Conservation (phyloP, 2,329 filamentous ascomycete species). For the Hypoxylon sp. region DNA sequence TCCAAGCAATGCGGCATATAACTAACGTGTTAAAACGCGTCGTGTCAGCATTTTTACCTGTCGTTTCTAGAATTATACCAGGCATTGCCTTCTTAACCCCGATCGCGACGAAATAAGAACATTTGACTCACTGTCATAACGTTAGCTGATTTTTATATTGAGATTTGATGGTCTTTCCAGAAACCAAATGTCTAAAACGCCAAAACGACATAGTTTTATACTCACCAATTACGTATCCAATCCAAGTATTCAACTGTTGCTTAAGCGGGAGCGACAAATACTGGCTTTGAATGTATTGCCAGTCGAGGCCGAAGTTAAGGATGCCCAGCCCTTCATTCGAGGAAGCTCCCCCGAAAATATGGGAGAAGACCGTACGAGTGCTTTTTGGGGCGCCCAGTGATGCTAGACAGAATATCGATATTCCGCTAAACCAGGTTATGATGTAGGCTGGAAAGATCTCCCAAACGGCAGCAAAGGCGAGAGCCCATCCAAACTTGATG, state of each 20-base stretch:
- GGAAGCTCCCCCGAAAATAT: conserved; percentile 65
- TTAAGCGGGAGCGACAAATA: conserved; percentile 69
- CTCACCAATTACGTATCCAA: conserved; percentile 59
- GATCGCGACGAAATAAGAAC: too few species aligned
- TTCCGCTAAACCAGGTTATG: conserved; percentile 68
- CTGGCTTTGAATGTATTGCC: conserved; percentile 70
- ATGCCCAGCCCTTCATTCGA: conserved; percentile 69
- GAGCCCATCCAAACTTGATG: conserved; percentile 67
- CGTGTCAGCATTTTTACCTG: too few species aligned
- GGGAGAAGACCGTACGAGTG: conserved; percentile 62
- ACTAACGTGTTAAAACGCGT: conserved; percentile 45
- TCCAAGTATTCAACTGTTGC: conserved; percentile 63
- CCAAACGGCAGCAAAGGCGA: conserved; percentile 64
- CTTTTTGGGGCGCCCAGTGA: conserved; percentile 65
- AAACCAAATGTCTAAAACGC: too few species aligned
- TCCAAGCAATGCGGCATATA: conserved; percentile 65
- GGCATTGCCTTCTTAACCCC: too few species aligned
- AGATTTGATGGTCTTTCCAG: too few species aligned
- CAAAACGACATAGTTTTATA: too few species aligned
- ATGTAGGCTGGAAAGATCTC: conserved; percentile 71
- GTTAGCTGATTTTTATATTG: too few species aligned
- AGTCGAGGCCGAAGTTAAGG: conserved; percentile 67
- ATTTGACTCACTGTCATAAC: too few species aligned
- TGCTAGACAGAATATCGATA: conserved; percentile 69
- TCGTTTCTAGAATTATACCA: too few species aligned